Conservation (phyloP, 257 asterid species). For the Scutellaria barbata region DNA sequence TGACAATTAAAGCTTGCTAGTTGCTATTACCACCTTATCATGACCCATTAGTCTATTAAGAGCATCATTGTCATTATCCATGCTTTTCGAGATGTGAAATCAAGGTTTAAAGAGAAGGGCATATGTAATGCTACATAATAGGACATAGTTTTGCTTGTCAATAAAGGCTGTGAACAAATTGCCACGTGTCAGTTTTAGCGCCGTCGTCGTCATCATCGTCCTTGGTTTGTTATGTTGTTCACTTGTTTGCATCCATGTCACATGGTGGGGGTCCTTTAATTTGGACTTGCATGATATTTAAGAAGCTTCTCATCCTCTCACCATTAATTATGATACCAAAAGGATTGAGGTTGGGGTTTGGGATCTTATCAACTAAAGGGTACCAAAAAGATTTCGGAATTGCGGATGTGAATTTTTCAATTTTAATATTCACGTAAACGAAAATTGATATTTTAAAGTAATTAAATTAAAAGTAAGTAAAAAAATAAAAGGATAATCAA, state of each 20-base stretch:
- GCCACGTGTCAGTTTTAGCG: conserved; percentile 35
- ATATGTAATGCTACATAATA: conserved; percentile 36
- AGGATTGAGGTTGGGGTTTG: conserved; percentile 14
- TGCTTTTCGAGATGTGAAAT: conserved; percentile 31
- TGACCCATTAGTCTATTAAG: conserved; percentile 27
- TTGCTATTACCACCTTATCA: conserved; percentile 21
- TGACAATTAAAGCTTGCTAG: background rate
- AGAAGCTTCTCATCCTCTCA: conserved; percentile 37
- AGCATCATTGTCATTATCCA: background rate
- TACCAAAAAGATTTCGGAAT: background rate
- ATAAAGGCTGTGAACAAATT: conserved; percentile 30
- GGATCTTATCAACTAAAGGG: background rate
- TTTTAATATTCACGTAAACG: too few relatives aligned
- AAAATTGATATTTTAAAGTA: too few relatives aligned
- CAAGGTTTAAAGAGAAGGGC: conserved; percentile 25
- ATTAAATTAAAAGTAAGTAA: too few relatives aligned
- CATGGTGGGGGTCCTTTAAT: conserved; percentile 49
- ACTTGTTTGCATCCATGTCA: conserved; percentile 42
- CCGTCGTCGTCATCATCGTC: conserved; percentile 37
- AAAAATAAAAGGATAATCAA: too few relatives aligned
- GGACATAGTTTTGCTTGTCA: conserved; percentile 35
- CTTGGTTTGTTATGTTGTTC: conserved; percentile 33
- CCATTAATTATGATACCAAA: conserved; percentile 25
- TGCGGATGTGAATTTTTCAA: too few relatives aligned
- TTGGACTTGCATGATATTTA: conserved; percentile 17